These are phyloP conservation scores for Blastocystis hominis DNA, from an alignment of 352 stramenopile genomes.

Conservation along the genomic window DNA sequence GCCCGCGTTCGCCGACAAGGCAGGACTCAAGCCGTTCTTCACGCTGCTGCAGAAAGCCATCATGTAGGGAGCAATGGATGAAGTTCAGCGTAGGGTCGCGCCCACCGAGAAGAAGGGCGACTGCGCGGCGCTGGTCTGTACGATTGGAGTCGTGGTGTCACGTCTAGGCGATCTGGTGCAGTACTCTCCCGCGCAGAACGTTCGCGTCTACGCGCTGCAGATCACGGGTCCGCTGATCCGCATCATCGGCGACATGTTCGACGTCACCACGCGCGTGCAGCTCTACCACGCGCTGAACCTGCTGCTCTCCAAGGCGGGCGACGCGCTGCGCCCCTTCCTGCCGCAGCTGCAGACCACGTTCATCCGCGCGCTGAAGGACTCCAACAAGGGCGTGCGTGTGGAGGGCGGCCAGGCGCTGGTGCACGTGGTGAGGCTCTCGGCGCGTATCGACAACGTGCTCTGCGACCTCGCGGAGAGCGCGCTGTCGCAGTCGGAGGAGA, in stretches of 20 bases:
- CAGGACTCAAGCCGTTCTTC: conserved; percentile 43
- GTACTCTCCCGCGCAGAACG: conserved; percentile 46
- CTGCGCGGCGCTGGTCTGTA: conserved; percentile 29
- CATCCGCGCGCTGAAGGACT: conserved; percentile 83
- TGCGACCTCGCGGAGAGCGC: conserved; percentile 71
- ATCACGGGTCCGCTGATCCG: conserved; percentile 87
- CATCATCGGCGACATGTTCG: conserved; percentile 96
- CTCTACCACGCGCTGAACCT: conserved; percentile 91
- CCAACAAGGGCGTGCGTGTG: conserved; percentile 78
- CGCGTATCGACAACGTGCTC: conserved; percentile 85
- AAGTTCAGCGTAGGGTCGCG: conserved; percentile 12
- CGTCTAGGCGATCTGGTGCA: conserved; percentile 39
- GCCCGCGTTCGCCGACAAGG: conserved; percentile 29
- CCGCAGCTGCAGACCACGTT: conserved; percentile 99
- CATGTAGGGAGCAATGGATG: not conserved
- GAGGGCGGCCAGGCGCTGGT: conserved; percentile 80
- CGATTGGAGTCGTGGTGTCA: not conserved
- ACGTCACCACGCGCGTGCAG: conserved; percentile 87
- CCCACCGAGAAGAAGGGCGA: conserved; percentile 26
- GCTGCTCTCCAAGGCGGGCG: conserved; percentile 86
- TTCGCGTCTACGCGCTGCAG: conserved; percentile 85
- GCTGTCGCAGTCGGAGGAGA: not conserved
- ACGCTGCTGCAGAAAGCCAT: conserved; percentile 44
- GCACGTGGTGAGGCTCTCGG: conserved; percentile 82
- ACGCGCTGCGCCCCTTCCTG: conserved; percentile 93